Evolutionary conservation across 2,329 filamentous ascomycete genomes (phyloP).

Genomic region (Orbilia brochopaga): DNA sequence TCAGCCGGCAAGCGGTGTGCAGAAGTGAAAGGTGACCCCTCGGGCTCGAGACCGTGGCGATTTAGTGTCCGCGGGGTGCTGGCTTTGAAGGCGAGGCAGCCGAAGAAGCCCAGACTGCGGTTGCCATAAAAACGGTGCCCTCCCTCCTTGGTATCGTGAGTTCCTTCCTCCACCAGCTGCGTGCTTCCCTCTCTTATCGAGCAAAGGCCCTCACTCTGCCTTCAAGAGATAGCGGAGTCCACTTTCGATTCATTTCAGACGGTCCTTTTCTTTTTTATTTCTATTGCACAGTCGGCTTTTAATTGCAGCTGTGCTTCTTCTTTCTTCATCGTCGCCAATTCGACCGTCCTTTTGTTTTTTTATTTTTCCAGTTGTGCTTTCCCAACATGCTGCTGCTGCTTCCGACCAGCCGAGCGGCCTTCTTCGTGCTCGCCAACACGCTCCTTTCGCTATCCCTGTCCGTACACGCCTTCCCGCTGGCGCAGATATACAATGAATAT

Average conservation of each 20-base stretch:
- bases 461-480: constrained; percentile 30
- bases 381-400: constrained; percentile 30
- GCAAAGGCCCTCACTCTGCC: neutral
- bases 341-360: constrained; percentile 25
- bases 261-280: constrained; percentile 13
- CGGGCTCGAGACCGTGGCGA: constrained; percentile 17
- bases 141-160: constrained; percentile 1
- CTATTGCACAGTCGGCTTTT: constrained; percentile 8
- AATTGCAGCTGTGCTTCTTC: neutral
- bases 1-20: constrained; percentile 8
- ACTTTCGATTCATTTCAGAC: constrained; percentile 11
- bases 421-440: constrained; percentile 45
- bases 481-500: constrained; percentile 23
- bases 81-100: constrained; percentile 25
- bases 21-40: neutral
- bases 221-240: neutral
- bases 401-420: constrained; percentile 9
- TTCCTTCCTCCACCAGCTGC: constrained; percentile 5
- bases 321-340: neutral
- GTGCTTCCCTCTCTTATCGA: neutral
- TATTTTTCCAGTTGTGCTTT: constrained; percentile 25
- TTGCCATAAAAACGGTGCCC: constrained; percentile 48
- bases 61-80: constrained; percentile 45
- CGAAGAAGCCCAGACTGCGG: constrained; percentile 11
- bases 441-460: constrained; percentile 46